Conservation (phyloP, 352 stramenopile species). For the Phytopythium chamaehyphon region DNA sequence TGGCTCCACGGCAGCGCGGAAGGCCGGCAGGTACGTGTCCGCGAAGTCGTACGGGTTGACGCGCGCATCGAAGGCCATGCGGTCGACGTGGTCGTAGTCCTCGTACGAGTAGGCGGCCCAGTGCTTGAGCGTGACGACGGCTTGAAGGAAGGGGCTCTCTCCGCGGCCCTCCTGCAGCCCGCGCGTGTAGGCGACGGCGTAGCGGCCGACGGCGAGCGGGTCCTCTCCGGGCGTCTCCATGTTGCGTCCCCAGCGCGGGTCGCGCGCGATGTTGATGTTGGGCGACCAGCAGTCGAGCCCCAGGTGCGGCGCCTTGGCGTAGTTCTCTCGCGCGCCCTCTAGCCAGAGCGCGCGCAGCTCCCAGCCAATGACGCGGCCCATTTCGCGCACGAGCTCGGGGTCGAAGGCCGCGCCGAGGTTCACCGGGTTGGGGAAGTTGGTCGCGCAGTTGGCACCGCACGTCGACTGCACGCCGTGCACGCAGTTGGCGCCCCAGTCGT, state of each 20-base stretch:
- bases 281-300: conserved; percentile 93
- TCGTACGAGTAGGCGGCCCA: conserved; percentile 91
- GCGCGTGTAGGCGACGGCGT: conserved; percentile 87
- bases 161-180: conserved; percentile 84
- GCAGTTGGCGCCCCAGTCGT: conserved; percentile 93
- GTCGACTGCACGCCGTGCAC: conserved; percentile 91
- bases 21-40: conserved; percentile 90
- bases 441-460: conserved; percentile 70
- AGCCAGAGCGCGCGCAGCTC: conserved; percentile 78
- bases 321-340: conserved; percentile 72
- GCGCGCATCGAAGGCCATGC: conserved; percentile 87
- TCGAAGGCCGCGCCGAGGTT: conserved; percentile 90
- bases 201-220: conserved; percentile 88
- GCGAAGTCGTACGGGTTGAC: conserved; percentile 89
- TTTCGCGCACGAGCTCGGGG: conserved; percentile 58
- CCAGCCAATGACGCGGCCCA: conserved; percentile 86
- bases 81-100: conserved; percentile 59
- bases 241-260: conserved; percentile 92
- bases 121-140: conserved; percentile 93
- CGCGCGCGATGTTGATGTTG: conserved; percentile 95
- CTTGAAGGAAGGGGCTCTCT: conserved; percentile 54
- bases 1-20: conserved; percentile 79
- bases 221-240: conserved; percentile 94
- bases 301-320: conserved; percentile 48
- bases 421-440: conserved; percentile 89